These are phyloP conservation scores for Vicia villosa DNA, from an alignment of 306 rosid species.

Conservation along the genomic window DNA sequence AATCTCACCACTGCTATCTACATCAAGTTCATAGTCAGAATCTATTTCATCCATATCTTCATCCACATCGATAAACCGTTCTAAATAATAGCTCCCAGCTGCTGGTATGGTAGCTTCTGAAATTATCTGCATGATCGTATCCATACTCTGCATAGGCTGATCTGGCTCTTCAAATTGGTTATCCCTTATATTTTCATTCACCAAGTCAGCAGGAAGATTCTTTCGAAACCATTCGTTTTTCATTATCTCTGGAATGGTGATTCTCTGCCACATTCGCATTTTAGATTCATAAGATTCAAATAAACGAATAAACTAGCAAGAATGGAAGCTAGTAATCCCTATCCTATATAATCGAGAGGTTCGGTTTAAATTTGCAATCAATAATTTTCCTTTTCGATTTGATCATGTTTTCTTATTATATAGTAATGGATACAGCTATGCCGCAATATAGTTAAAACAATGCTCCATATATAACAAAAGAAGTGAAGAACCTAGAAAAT, in stretches of 20 bases:
- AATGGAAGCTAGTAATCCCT: slow-evolving; percentile 20
- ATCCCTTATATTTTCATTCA: slow-evolving; percentile 63
- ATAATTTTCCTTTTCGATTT: neutral
- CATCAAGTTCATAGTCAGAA: slow-evolving; percentile 79
- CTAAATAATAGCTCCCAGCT: slow-evolving; percentile 56
- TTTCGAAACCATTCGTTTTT: slow-evolving; percentile 80
- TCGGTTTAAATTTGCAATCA: slow-evolving; percentile 8
- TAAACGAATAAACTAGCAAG: slow-evolving; percentile 16
- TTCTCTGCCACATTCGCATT: slow-evolving; percentile 62
- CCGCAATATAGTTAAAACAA: neutral
- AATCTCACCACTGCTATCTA: slow-evolving; percentile 94
- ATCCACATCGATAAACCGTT: slow-evolving; percentile 57
- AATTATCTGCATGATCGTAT: slow-evolving; percentile 87
- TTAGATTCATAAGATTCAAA: slow-evolving; percentile 27
- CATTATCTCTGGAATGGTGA: slow-evolving; percentile 75
- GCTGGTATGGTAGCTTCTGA: slow-evolving; percentile 91
- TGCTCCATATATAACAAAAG: neutral
- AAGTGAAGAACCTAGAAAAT: neutral
- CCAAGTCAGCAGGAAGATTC: slow-evolving; percentile 81
- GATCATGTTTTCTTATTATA: neutral
- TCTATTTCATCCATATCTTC: slow-evolving; percentile 80
- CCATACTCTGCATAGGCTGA: slow-evolving; percentile 85
- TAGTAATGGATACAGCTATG: neutral
- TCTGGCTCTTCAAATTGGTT: slow-evolving; percentile 86
- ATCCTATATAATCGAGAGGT: slow-evolving; percentile 13